These are phyloP conservation scores for Quercus gilva DNA, from an alignment of 306 rosid genomes.

Conservation along the genomic window DNA sequence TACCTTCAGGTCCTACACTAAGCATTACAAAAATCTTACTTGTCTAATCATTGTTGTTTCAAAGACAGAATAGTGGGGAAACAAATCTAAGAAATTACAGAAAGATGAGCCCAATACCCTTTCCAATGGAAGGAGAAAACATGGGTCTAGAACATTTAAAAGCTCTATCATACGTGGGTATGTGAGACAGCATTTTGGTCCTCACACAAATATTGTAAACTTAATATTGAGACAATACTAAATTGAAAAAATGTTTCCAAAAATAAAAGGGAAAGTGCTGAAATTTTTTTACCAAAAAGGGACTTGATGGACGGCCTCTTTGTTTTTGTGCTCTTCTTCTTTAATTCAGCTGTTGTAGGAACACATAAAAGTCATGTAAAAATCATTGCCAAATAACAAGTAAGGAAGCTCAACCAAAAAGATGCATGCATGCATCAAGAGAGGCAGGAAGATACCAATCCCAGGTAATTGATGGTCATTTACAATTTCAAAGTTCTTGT, in stretches of 20 bases:
- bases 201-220: not conserved
- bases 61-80: not conserved
- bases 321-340: constrained; percentile 83
- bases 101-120: not conserved
- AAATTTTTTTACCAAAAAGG: constrained; percentile 68
- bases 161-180: not conserved
- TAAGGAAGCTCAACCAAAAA: constrained; percentile 4
- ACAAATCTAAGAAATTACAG: not conserved
- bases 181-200: not conserved
- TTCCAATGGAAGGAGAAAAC: not conserved
- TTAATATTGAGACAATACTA: not conserved
- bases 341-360: constrained; percentile 73
- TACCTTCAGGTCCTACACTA: not conserved
- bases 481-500: constrained; percentile 88
- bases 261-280: not conserved
- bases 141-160: not conserved
- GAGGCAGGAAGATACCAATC: constrained; percentile 54
- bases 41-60: not conserved
- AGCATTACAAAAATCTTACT: not conserved
- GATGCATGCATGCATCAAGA: constrained; percentile 12
- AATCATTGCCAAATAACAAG: constrained; percentile 2
- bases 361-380: constrained; percentile 11
- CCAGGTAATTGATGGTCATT: constrained; percentile 86
- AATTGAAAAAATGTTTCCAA: not conserved
- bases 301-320: constrained; percentile 94